Conservation (phyloP, 2,329 filamentous ascomycete genomes). For the Cladosporium oxysporum region DNA sequence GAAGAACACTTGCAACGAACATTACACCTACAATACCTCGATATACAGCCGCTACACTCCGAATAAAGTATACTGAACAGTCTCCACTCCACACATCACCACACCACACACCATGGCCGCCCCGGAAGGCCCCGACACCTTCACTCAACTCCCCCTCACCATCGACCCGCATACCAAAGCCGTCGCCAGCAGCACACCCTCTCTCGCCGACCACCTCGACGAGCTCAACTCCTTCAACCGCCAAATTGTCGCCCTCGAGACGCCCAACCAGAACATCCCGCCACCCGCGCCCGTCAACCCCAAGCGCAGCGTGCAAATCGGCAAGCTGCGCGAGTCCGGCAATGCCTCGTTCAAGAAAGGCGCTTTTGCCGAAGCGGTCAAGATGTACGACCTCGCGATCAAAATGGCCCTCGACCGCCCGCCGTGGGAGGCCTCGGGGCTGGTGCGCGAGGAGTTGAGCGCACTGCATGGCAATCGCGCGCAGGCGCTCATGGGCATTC, state of each 20-base stretch:
- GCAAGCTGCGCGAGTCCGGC: slow-evolving; percentile 85
- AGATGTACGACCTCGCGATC: slow-evolving; percentile 81
- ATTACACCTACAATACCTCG: background rate
- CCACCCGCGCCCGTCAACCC: slow-evolving; percentile 90
- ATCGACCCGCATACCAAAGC: slow-evolving; percentile 82
- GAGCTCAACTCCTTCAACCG: slow-evolving; percentile 79
- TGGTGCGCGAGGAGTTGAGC: slow-evolving; percentile 82
- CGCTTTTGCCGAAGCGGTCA: slow-evolving; percentile 72
- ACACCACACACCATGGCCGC: slow-evolving; percentile 16
- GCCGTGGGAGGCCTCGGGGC: slow-evolving; percentile 79
- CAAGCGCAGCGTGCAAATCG: slow-evolving; percentile 83
- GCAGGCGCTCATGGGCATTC: slow-evolving; percentile 82
- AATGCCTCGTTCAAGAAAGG: slow-evolving; percentile 81
- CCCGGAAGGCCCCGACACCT: slow-evolving; percentile 57
- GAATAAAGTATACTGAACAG: background rate
- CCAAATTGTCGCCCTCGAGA: slow-evolving; percentile 64
- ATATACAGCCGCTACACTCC: background rate
- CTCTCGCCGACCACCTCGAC: slow-evolving; percentile 55
- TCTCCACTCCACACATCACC: slow-evolving; percentile 4
- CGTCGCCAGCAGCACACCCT: slow-evolving; percentile 54
- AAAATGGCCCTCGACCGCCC: slow-evolving; percentile 85
- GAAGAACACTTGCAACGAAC: background rate
- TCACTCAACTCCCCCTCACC: slow-evolving; percentile 77
- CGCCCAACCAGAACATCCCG: slow-evolving; percentile 63
- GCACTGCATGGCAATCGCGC: slow-evolving; percentile 82